A percentile compares a stretch with the other conserved stretches of the same genome.
These are phyloP conservation scores for Salvia hispanica DNA, from an alignment of 257 asterid genomes.

Conservation along the genomic window DNA sequence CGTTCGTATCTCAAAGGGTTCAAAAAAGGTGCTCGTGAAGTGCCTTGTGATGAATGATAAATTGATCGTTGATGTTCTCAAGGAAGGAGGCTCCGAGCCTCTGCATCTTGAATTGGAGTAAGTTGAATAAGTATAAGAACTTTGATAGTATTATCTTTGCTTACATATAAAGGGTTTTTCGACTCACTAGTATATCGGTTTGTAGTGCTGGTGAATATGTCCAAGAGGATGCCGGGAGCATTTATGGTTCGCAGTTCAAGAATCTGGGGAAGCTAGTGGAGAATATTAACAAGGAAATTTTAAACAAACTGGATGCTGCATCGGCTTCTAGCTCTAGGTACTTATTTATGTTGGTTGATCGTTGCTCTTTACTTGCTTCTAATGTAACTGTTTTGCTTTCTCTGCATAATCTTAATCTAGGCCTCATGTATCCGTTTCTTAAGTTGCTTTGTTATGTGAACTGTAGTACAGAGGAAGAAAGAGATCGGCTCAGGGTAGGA, in stretches of 20 bases:
- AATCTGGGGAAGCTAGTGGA: slow-evolving; percentile 63
- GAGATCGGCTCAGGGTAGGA: slow-evolving; percentile 32
- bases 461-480: slow-evolving; percentile 40
- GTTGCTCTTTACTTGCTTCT: background rate
- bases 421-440: background rate
- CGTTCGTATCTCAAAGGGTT: slow-evolving; percentile 63
- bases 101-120: slow-evolving; percentile 65
- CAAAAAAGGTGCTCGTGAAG: slow-evolving; percentile 68
- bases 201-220: slow-evolving; percentile 57
- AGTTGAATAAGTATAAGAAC: slow-evolving; percentile 14
- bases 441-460: slow-evolving; percentile 9
- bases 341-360: background rate
- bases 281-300: slow-evolving; percentile 43
- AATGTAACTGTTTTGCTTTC: background rate
- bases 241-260: slow-evolving; percentile 62
- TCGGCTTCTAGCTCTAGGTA: slow-evolving; percentile 48
- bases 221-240: slow-evolving; percentile 44
- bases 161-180: background rate
- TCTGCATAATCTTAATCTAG: background rate
- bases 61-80: slow-evolving; percentile 62
- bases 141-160: background rate
- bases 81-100: slow-evolving; percentile 62
- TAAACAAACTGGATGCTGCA: slow-evolving; percentile 44
- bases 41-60: slow-evolving; percentile 69
- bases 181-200: background rate